Evolutionary conservation across 1,284 basidiomycete genomes (phyloP).

Genomic region (Microbotryum saponariae): DNA sequence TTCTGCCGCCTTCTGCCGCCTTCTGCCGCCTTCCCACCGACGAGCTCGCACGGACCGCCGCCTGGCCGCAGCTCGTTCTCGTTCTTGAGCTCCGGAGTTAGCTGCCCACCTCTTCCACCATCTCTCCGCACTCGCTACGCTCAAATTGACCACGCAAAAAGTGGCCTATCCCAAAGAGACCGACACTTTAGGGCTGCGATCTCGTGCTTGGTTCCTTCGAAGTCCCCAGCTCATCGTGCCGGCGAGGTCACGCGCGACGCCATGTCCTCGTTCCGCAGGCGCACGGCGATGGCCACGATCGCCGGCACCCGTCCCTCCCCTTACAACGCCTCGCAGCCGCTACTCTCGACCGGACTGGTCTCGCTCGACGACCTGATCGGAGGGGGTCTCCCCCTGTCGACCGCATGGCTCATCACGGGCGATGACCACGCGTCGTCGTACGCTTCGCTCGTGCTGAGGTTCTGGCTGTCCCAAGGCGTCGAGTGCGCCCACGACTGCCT

Average conservation of each 20-base stretch:
- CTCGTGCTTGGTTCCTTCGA: too few species aligned
- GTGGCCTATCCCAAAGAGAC: too few species aligned
- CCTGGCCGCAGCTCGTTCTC: too few species aligned
- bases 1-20: too few species aligned
- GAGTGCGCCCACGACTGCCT: conserved; percentile 60
- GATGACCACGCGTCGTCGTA: conserved; percentile 80
- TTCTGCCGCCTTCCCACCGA: too few species aligned
- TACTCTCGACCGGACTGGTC: conserved; percentile 76
- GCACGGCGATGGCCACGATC: conserved; percentile 11
- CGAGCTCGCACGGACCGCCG: too few species aligned
- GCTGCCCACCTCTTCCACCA: too few species aligned
- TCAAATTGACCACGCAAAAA: too few species aligned
- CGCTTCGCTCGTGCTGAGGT: conserved; percentile 74
- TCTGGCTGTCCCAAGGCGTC: conserved; percentile 80
- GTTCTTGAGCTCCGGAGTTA: too few species aligned
- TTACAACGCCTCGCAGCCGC: conserved; percentile 26
- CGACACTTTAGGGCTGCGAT: too few species aligned
- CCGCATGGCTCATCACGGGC: conserved; percentile 62
- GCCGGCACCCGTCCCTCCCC: conserved; percentile 32
- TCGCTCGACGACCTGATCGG: conserved; percentile 94
- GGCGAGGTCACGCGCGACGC: neutral
- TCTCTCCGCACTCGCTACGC: too few species aligned
- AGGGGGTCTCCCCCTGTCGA: conserved; percentile 81
- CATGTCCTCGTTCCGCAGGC: conserved; percentile 23
- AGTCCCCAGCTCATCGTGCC: neutral